Evolutionary conservation across 2,329 filamentous ascomycete genomes (phyloP), one percentile per base, ranked within the genome.

Genomic region (Fusarium liriodendri): DNA sequence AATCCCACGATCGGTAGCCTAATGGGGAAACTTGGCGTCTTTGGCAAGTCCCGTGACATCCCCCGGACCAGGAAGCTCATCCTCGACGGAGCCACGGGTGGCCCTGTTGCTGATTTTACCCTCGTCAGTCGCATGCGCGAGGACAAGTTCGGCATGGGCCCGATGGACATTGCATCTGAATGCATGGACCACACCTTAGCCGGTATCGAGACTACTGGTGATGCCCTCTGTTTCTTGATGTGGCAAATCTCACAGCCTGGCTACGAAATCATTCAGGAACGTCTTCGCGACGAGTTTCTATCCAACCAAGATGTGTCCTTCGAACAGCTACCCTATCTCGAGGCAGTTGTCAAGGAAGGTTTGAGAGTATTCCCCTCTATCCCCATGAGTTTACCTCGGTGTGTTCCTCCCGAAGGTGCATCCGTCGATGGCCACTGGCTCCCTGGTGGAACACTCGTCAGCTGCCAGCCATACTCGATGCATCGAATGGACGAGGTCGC

Each of bases 181-280:
- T 76, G 74, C 3, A 64, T 72, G 62, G 73, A 76, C 22, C 74
- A 76, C 22, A 76, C 68, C 33, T 47, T 66, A 1, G 74, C 74
- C 1, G 74, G 74, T 2, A 76, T 76, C 6, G 74, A 76, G 42
- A 76, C 74, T 3, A 76, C 74, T 1, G 74, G 74, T 5, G 74
- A 76, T 32, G 64, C 74, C 0, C 45, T 76, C 2, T 76, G 73
- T 45, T 76, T 75, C 32, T 35, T 75, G 20, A 68, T 75, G 66
- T 75, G 72, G 67, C 62, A 75, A 32, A 57, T 75, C 20, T 75
- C 73, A 4, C 72, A 73, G 13, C 70, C 67, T 9, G 52, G 64
- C 3, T 63, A 73, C n/a, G 47, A 38, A n/a, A 32, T 45, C 16
- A 45, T 68, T 0, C 66, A 70, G 14, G 50, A 60, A 13, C 58